Base-by-base conservation (phyloP, 495 filamentous ascomycete genomes). In the Halenospora varia region DNA sequence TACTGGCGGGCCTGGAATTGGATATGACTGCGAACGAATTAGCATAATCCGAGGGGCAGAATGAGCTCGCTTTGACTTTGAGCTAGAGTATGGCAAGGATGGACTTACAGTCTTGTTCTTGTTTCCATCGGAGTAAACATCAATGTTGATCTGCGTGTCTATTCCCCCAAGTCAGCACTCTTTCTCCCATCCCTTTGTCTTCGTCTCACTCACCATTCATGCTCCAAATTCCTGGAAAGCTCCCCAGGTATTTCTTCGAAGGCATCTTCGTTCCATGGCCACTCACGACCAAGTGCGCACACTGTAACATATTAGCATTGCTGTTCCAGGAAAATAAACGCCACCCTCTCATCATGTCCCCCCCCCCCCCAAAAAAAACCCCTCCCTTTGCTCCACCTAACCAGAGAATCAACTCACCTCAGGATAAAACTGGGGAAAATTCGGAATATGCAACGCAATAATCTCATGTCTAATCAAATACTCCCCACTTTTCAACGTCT, bases 351-450 rank as follows among this genome's bases (percentile, higher is more conserved):
- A n/a, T n/a, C n/a, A n/a, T n/a, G n/a, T n/a, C n/a, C n/a, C n/a
- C n/a, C n/a, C n/a, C n/a, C n/a, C n/a, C n/a, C n/a, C n/a, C n/a
- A n/a, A n/a, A n/a, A n/a, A n/a, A n/a, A n/a, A n/a, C n/a, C n/a
- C n/a, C n/a, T n/a, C n/a, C n/a, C n/a, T n/a, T n/a, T n/a, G n/a
- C n/a, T n/a, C n/a, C n/a, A n/a, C n/a, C n/a, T n/a, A n/a, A n/a
- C n/a, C n/a, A n/a, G n/a, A n/a, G n/a, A n/a, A n/a, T n/a, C n/a
- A n/a, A n/a, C n/a, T n/a, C n/a, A n/a, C n/a, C n/a, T 81, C 77
- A 17, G 76, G 75, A 59, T 82, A 82, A 57, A 77, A 83, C 68
- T 82, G 79, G 1, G 79, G 78, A 57, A 65, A 71, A 41, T 74
- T 69, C 56, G 70, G 75, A 35, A 82, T 71, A 50, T 82, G 79